phyloP scores from a whole-genome alignment of 192 early-diverging fungal species.

The Coemansia sp. region DNA sequence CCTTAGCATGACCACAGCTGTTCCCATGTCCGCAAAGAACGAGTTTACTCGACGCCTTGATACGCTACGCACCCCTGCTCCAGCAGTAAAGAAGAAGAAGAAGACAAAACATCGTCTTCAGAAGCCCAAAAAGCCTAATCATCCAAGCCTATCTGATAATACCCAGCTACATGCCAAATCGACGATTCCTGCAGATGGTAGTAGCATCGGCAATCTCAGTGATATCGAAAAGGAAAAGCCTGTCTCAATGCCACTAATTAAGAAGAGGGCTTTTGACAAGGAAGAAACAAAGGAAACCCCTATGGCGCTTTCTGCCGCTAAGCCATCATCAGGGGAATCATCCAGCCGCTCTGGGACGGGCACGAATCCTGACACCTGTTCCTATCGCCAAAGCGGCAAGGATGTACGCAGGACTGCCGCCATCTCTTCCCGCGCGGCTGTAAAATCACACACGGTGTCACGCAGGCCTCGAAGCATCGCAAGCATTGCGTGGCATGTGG shows the following conservation, averaged over 20 bases:
- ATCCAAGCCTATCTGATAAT: conserved; percentile 1
- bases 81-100: conserved; percentile 15
- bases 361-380: neutral
- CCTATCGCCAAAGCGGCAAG: neutral
- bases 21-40: conserved; percentile 20
- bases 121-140: conserved; percentile 16
- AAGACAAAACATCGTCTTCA: neutral
- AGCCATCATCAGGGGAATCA: neutral
- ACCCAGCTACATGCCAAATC: neutral
- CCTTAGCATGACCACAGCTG: conserved; percentile 18
- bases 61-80: conserved; percentile 30
- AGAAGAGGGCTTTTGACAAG: neutral
- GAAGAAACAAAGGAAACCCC: neutral
- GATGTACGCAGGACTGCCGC: neutral
- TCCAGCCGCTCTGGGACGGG: neutral
- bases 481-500: conserved; percentile 33
- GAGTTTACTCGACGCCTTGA: conserved; percentile 40
- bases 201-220: neutral
- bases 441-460: conserved; percentile 16
- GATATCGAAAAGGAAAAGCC: neutral
- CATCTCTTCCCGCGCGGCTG: neutral
- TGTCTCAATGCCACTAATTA: neutral
- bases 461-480: conserved; percentile 32
- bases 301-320: neutral
- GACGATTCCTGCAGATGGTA: neutral